phyloP scores from a whole-genome alignment of 768 basidiomycete genomes.

The Termitomyces eurrhizus region DNA sequence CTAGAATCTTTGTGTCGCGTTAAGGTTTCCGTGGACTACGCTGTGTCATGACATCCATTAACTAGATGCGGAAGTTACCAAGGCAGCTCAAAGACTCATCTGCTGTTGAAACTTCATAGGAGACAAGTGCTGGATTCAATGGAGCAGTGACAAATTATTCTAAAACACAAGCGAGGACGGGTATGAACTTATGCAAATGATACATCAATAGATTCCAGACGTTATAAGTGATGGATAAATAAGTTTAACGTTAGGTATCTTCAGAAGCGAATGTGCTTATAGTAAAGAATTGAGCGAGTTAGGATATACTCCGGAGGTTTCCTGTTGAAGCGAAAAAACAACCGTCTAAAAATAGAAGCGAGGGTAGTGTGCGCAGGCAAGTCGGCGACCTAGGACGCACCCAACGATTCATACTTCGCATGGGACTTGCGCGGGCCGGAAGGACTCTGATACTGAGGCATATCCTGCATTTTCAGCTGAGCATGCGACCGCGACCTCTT shows the following conservation, averaged over 20 bases:
- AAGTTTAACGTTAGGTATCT: neutral
- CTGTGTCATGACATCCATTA: too few species aligned
- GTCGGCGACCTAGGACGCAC: neutral
- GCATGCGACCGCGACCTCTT: slow-evolving; percentile 47
- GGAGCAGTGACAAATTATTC: too few species aligned
- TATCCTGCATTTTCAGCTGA: slow-evolving; percentile 22
- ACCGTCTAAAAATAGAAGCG: neutral
- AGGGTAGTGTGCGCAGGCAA: neutral
- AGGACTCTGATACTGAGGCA: slow-evolving; percentile 18
- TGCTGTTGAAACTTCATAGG: too few species aligned
- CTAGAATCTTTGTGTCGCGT: too few species aligned
- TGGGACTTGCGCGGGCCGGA: slow-evolving; percentile 7
- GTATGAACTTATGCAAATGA: slow-evolving; percentile 10
- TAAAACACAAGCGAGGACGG: neutral
- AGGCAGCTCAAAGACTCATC: too few species aligned
- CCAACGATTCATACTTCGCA: slow-evolving; percentile 22
- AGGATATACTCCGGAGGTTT: neutral
- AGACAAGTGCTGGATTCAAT: too few species aligned
- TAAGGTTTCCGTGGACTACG: too few species aligned
- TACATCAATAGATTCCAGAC: neutral
- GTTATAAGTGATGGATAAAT: neutral
- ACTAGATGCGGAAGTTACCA: too few species aligned
- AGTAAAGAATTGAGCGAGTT: neutral
- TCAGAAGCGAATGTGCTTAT: neutral
- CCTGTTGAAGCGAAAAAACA: neutral